Base-by-base conservation (phyloP, 1,139 yeast genomes). In the Zygoascus sp. region DNA sequence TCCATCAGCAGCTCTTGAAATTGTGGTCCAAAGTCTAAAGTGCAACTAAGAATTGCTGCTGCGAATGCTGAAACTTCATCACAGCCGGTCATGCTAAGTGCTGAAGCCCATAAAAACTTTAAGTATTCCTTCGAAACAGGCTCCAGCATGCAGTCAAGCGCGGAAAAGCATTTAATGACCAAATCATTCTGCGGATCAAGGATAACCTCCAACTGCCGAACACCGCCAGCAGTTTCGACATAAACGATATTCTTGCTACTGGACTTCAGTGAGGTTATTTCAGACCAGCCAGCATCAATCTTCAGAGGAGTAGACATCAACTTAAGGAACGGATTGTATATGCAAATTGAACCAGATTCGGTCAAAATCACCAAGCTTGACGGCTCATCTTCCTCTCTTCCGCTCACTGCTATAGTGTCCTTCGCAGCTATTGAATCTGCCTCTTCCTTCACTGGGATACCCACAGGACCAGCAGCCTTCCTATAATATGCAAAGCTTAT, bases 1-100 rank as follows among this genome's bases (percentile, higher is more conserved):
- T 35, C 11, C 8, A 28, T 28, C 4, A 3, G n/a, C 13, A 13
- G 37, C 3, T 40, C 28, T 17, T 17, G 28, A 22, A 35, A 45
- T 17, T 40, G 45, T 30, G 42, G 45, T 5, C 45, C 47, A 13
- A 55, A 53, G 10, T 52, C 53, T 4, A 52, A 41, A 3, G 57
- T 44, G 17, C 56, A 50, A 45, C 55, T 43, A 11, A 81, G 60
- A 5, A 83, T 55, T 0, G 84, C 74, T 1, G 76, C 68, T 0
- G 76, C 70, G 55, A 80, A 79, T 0, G 86, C 79, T 9, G 72
- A 72, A 90, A 92, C 83, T 42, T 84, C 87, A 53, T 73, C 69
- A 19, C 62, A 69, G 2, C 67, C 68, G 32, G 70, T 70, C 13
- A 75, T 54, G 50, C 76, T 66, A 21, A 73, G 61, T 0, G 85